Base-by-base conservation (phyloP, 116 monocot species). In the Dioscorea cayenensis region DNA sequence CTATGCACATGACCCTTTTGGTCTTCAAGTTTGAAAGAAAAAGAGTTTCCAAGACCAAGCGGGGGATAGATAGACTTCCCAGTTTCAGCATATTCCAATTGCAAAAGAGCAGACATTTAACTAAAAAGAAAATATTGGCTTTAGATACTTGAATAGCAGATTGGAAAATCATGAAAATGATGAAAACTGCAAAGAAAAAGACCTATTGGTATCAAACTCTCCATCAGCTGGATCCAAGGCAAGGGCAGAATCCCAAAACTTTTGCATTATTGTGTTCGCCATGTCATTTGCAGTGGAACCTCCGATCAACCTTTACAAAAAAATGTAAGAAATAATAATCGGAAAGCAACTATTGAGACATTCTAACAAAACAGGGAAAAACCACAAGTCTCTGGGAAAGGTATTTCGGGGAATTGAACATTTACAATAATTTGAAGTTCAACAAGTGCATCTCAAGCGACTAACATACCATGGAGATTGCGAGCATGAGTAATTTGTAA, bases 221-320 rank as follows among this genome's bases (percentile, higher is more conserved):
- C 91, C 94, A 71, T 94, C 88, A 18, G 81, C 78, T 58, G 88
- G 89, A 13, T 94, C 94, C 65, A 93, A 67, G 66, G 85, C 84
- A 79, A 96, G 90, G 65, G 94, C 77, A 71, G 99, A 94, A 70
- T 99, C 99, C 99, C 88, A 94, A 71, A 94, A 99, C 73, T 84
- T 94, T 43, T 99, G 94, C 88, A 99, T 84, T 89, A 89, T 87
- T 66, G 89, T 85, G 65, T 74, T 83, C 71, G 90, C 83, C 76
- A 80, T 82, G 64, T 84, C 94, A 85, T 89, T 91, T 60, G 71
- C 79, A 70, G 78, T 88, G 66, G 69, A 48, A 23, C 89, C 86
- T 67, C 95, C 94, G 55, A n/a, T 95, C 92, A 75, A 77, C 88
- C 94, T 99, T 76, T 72, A 81, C n/a, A 72, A 19, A n/a, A 64